Conservation (phyloP, 2,329 filamentous ascomycete genomes). For the Nigrograna mackinnonii region DNA sequence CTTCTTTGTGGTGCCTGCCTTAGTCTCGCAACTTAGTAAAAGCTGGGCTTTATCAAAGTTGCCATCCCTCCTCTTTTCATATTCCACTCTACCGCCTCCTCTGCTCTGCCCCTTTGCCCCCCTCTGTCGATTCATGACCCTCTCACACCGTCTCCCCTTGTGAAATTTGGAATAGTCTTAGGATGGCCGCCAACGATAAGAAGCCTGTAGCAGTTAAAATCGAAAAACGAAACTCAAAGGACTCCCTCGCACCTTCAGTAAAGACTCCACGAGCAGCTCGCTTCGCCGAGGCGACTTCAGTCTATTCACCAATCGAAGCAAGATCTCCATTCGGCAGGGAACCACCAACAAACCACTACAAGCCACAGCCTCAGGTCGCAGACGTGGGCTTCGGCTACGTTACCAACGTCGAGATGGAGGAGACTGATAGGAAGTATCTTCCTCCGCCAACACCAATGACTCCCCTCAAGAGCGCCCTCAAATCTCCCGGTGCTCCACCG, state of each 20-base stretch:
- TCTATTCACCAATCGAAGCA: slow-evolving; percentile 74
- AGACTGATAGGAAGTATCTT: slow-evolving; percentile 50
- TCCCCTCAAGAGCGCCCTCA: slow-evolving; percentile 89
- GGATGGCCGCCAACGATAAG: slow-evolving; percentile 52
- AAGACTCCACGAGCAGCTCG: slow-evolving; percentile 75
- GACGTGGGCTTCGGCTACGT: slow-evolving; percentile 96
- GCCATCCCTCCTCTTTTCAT: slow-evolving; percentile 26
- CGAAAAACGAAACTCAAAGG: slow-evolving; percentile 44
- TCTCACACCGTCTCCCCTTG: slow-evolving; percentile 29
- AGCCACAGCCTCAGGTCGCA: slow-evolving; percentile 71
- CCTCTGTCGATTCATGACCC: slow-evolving; percentile 30
- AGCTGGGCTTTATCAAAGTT: slow-evolving; percentile 44
- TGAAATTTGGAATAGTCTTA: slow-evolving; percentile 38
- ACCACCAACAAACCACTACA: slow-evolving; percentile 59
- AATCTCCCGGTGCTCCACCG: slow-evolving; percentile 79
- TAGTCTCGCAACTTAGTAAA: slow-evolving; percentile 36
- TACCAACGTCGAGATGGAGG: slow-evolving; percentile 58
- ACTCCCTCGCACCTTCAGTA: slow-evolving; percentile 45
- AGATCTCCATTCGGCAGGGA: slow-evolving; percentile 49
- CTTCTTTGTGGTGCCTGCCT: slow-evolving; percentile 16
- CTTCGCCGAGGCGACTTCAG: slow-evolving; percentile 79
- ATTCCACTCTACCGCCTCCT: slow-evolving; percentile 12
- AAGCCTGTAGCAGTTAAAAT: slow-evolving; percentile 45
- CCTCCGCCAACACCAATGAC: slow-evolving; percentile 69
- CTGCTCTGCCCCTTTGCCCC: slow-evolving; percentile 3